Evolutionary conservation across 2,329 filamentous ascomycete species (phyloP), one percentile per base, ranked within the genome.

Genomic region (Botrytis galanthina): DNA sequence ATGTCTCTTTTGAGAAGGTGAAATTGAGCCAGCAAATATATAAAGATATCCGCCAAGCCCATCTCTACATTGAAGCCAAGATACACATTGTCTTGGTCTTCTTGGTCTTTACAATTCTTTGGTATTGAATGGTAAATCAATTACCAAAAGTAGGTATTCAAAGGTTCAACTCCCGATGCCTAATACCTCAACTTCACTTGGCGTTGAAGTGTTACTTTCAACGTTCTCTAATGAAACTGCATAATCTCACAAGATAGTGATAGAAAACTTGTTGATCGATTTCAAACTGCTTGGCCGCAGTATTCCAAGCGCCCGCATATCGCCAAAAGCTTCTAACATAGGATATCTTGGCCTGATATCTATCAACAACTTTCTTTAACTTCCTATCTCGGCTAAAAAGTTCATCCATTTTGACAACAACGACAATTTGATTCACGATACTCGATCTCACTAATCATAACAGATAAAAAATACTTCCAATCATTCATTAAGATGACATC

Each of bases 11-110:
- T 35, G 16, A 60, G 67, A 70, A 70, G 67, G 67, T 70, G 32
- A n/a, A 54, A 39, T 42, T 10, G 12, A 42, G 35, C 20, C 37
- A 60, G 12, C 57, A 29, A 32, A 60, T n/a, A 44, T 70, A 70
- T 70, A 70, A 60, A 70, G n/a, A 29, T 29, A 32, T 3, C 51
- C 57, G 51, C 67, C 67, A 60, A 70, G 67, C 20, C n/a, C 67
- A 39, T 20, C 10, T 70, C n/a, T 60, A n/a, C 32, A 16, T 42
- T 37, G 18, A 57, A 26, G 44, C 51, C 67, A 70, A 70, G 67
- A 29, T 35, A 35, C 20, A 70, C 3, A 60, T 44, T 70, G n/a
- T 60, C 67, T 60, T 70, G 67, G 67, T 18, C 44, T 69, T 29
- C 51, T 69, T 63, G 26, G 39, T 22, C 20, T 66, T 64, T 22